Evolutionary conservation across 1,284 basidiomycete species (phyloP), one percentile per base, ranked within the genome.

Genomic region (Afroboletus lepidellus): DNA sequence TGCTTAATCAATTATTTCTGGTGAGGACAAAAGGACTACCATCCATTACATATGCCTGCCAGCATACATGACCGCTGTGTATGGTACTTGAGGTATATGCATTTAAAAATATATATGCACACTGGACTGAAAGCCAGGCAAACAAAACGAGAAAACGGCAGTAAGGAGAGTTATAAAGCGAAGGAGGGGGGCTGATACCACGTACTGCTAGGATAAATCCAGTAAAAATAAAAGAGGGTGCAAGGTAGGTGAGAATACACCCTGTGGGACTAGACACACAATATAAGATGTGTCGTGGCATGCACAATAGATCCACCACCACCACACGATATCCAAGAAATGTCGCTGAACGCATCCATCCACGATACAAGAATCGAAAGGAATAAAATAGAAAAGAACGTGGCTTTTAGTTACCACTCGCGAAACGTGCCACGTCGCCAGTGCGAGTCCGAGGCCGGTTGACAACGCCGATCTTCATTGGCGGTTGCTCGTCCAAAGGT

Each of bases 401-500:
- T 52, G 24, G 37, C 42, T 41, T 51, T 66, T 70, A 77, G 33
- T 77, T 71, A 33, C 72, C 74, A 55, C 75, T 80, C 18, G 77
- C 81, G 64, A 87, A 87, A 27, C 85, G 80, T 41, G 82, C 73
- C 37, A 78, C 71, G 11, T 73, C 73, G n/a, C 83, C 84, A 18
- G 84, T 86, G 47, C 80, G 79, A 45, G 81, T 83, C 60, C 88
- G 75, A 2, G 85, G 84, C 51, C 89, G 74, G 64, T 90, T 79
- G 42, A 90, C 76, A 13, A 90, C 74, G 27, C 80, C 72, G 33
- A 58, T 58, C 57, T 67, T 72, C 53, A 52, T 69, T 33, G 47
- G 24, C 36, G 56, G 54, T 20, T 61, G 64, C 27, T 57, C 60
- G 32, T 58, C 55, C 30, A 15, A 42, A 27, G 50, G 42, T 32